A percentile compares a stretch with the other conserved stretches of the same genome.
phyloP scores from a whole-genome alignment of 441 rosid species.

The Biscutella auriculata region DNA sequence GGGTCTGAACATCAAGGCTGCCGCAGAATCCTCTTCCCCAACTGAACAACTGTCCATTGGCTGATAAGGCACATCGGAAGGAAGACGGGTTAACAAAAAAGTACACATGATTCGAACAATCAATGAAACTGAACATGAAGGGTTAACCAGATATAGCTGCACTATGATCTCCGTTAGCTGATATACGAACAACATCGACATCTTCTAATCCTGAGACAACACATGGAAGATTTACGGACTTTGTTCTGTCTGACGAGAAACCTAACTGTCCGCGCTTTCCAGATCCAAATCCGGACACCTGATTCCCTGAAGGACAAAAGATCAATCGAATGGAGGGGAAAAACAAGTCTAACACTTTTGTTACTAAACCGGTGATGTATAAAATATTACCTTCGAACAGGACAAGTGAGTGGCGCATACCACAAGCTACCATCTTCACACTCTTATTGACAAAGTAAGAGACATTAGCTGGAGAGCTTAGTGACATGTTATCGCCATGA shows the following conservation, averaged over 20 bases:
- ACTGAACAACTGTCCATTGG: constrained; percentile 40
- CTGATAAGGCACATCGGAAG: constrained; percentile 26
- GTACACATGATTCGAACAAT: neutral
- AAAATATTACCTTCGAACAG: constrained; percentile 42
- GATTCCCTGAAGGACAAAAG: constrained; percentile 24
- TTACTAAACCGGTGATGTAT: neutral
- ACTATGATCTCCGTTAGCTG: constrained; percentile 75
- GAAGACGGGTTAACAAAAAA: neutral
- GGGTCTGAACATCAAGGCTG: constrained; percentile 31
- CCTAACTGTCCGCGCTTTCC: constrained; percentile 88
- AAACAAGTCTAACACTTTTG: neutral
- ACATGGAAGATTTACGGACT: constrained; percentile 45
- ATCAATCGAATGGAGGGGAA: neutral
- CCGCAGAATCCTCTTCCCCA: constrained; percentile 81
- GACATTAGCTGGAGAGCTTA: constrained; percentile 42
- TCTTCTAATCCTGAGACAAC: constrained; percentile 39
- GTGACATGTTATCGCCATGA: constrained; percentile 53
- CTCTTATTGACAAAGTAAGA: constrained; percentile 34
- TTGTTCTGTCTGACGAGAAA: constrained; percentile 27
- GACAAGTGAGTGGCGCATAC: constrained; percentile 90
- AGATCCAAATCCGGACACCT: constrained; percentile 66
- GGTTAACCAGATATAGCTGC: constrained; percentile 60
- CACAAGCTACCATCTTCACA: constrained; percentile 61
- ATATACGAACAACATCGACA: constrained; percentile 34
- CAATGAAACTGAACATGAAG: neutral